Evolutionary conservation across 1,139 yeast species (phyloP).

Genomic region (Taphrina sp.): DNA sequence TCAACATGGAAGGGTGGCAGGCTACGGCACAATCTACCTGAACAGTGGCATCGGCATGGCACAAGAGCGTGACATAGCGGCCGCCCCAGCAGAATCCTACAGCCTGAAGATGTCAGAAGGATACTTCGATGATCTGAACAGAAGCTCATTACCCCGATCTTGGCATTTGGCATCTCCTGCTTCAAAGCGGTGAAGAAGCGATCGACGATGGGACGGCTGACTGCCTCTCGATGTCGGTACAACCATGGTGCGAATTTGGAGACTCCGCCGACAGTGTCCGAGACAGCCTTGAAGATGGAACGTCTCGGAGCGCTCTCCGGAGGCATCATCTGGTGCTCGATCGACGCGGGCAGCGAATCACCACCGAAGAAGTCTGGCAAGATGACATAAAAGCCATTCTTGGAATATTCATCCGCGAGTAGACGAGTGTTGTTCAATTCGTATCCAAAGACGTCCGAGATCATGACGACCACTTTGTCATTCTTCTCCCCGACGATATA

Average conservation of each 20-base stretch:
- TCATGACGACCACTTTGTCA: conserved; percentile 30
- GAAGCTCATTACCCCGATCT: conserved; percentile 25
- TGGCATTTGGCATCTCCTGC: conserved; percentile 7
- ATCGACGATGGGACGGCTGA: conserved; percentile 26
- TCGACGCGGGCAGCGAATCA: conserved; percentile 4
- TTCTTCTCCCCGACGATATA: conserved; percentile 32
- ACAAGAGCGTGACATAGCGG: conserved; percentile 27
- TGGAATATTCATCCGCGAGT: conserved; percentile 36
- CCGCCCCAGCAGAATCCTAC: conserved; percentile 39
- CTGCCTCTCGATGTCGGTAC: conserved; percentile 25
- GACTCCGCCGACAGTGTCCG: conserved; percentile 8
- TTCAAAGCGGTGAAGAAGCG: conserved; percentile 8
- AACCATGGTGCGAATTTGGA: conserved; percentile 18
- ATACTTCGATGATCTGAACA: too few relatives aligned
- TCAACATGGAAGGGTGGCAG: conserved; percentile 34
- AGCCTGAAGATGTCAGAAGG: too few relatives aligned
- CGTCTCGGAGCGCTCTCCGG: conserved; percentile 15
- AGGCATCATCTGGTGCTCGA: conserved; percentile 12
- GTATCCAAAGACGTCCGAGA: conserved; percentile 37
- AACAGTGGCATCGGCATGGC: conserved; percentile 16
- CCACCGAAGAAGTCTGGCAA: conserved; percentile 35
- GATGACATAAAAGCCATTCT: conserved; percentile 31
- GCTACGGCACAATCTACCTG: conserved; percentile 31
- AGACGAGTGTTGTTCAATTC: conserved; percentile 34
- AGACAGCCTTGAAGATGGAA: conserved; percentile 14